Percentiles rank a stretch among this genome's conserved stretches.
Conservation (phyloP, 2,329 filamentous ascomycete species). For the Neophaeococcomyces aloes region DNA sequence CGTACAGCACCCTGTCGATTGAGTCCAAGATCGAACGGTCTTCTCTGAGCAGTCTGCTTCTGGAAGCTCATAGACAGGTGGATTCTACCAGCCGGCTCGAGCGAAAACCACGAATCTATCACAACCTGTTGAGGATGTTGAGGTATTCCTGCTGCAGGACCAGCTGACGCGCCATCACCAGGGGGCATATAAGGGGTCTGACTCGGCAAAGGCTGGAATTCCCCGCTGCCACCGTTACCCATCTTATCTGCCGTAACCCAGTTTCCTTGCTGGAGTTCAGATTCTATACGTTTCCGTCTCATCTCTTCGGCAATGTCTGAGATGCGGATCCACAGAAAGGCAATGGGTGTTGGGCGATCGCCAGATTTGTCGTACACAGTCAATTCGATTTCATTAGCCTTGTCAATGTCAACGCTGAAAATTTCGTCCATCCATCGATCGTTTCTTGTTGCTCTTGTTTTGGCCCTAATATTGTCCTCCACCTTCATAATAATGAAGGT, state of each 20-base stretch:
- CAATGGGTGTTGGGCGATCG: conserved; percentile 85
- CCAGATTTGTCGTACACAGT: conserved; percentile 94
- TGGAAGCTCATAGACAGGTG: conserved; percentile 81
- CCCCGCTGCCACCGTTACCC: conserved; percentile 47
- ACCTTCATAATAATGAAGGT: conserved; percentile 96
- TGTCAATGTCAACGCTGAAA: conserved; percentile 89
- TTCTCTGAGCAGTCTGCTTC: conserved; percentile 78
- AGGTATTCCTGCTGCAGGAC: conserved; percentile 25
- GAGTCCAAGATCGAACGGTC: conserved; percentile 77
- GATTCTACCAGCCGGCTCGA: conserved; percentile 88
- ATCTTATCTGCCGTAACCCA: conserved; percentile 98
- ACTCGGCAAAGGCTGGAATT: conserved; percentile 30
- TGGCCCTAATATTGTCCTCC: conserved; percentile 81
- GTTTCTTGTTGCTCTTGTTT: conserved; percentile 72
- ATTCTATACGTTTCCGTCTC: conserved; percentile 91
- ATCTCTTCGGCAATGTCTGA: conserved; percentile 97
- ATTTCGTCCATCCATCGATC: conserved; percentile 88
- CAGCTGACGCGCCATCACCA: conserved; percentile 29
- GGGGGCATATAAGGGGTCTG: conserved; percentile 19
- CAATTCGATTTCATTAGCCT: conserved; percentile 95
- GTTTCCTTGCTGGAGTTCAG: conserved; percentile 83
- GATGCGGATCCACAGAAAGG: conserved; percentile 89
- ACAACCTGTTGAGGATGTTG: conserved; percentile 28
- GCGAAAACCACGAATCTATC: conserved; percentile 92
- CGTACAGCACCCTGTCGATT: conserved; percentile 92